phyloP scores from a whole-genome alignment of 306 rosid species.

The Sphenostylis stenocarpa region DNA sequence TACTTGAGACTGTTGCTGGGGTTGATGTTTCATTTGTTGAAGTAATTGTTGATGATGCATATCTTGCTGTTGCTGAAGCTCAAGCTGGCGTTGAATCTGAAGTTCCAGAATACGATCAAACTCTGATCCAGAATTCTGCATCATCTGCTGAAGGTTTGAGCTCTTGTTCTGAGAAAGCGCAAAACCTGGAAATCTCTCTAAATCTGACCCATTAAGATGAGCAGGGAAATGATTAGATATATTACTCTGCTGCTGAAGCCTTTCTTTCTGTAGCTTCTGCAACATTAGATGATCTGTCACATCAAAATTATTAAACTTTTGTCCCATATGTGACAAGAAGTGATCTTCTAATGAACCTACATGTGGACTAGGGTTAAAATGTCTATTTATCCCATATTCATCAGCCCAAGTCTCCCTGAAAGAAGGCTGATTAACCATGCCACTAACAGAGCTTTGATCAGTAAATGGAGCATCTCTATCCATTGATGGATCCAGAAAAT shows the following conservation, averaged over 20 bases:
- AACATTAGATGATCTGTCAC: slow-evolving; percentile 45
- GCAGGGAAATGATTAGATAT: slow-evolving; percentile 43
- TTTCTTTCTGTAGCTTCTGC: slow-evolving; percentile 53
- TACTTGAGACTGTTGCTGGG: slow-evolving; percentile 61
- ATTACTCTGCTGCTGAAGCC: slow-evolving; percentile 48
- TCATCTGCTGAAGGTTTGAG: slow-evolving; percentile 46
- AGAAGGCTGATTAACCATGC: slow-evolving; percentile 46
- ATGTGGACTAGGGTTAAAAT: slow-evolving; percentile 39
- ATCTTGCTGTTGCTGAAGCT: slow-evolving; percentile 59
- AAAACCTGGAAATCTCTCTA: slow-evolving; percentile 50
- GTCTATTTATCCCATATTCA: slow-evolving; percentile 40
- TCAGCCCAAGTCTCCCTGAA: slow-evolving; percentile 49
- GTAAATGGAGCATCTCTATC: slow-evolving; percentile 45
- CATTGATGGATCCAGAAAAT: slow-evolving; percentile 45
- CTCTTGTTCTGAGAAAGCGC: slow-evolving; percentile 43
- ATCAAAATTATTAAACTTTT: slow-evolving; percentile 43
- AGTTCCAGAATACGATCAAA: slow-evolving; percentile 51
- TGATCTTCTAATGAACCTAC: slow-evolving; percentile 50
- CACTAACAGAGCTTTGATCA: slow-evolving; percentile 43
- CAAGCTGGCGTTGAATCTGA: slow-evolving; percentile 52
- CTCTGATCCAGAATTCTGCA: slow-evolving; percentile 53
- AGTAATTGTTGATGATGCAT: slow-evolving; percentile 58
- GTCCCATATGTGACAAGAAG: slow-evolving; percentile 43
- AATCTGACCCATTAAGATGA: slow-evolving; percentile 44
- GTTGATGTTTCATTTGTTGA: slow-evolving; percentile 62